Base-by-base conservation (phyloP, 169 alveolate genomes). In the Neospora caninum region DNA sequence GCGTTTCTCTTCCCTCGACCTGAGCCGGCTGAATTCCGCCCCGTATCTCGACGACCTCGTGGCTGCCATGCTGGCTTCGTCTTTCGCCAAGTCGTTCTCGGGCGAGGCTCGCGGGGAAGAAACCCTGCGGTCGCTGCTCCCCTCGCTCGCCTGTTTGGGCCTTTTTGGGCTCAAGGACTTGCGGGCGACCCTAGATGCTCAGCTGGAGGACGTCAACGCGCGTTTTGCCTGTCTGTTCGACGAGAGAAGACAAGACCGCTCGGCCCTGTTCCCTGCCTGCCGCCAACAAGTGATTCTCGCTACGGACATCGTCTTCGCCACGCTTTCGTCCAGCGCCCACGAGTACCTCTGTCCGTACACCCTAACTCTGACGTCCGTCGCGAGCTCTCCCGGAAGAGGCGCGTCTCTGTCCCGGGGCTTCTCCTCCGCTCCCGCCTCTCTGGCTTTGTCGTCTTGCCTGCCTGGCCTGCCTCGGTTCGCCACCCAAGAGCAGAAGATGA, bases 311-410 rank as follows among this genome's bases (percentile, higher is more conserved):
- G 16, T 91, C 73, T 91, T 91, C 38, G 45, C 69, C 31, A 91
- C 93, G 31, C 80, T 91, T n/a, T 91, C 93, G 16, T 16, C 73
- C 20, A 58, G 88, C 49, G 93, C 93, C 45, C 27, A 31, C 43
- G 93, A 91, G 22, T 22, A 1, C 38, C 53, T 82, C 34, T 82
- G 69, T 82, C 89, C 89, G 54, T 82, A 42, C 25, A 29, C 89
- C 25, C 64, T 82, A 4, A 6, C 89, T 4, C 0, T n/a, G 45
- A 2, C 41, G 29, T 43, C 29, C 86, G 86, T 29, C 27, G 49
- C 45, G 45, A 43, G 86, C 45, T 27, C 73, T 64, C 31, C n/a
- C n/a, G 7, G 73, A 6, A 29, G 73, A 6, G 73, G 34, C n/a
- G 25, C 73, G 31, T 4, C 73, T 29, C 31, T 29, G 16, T 27